Evolutionary conservation across 495 filamentous ascomycete genomes (phyloP), one percentile per base, ranked within the genome.

Genomic region (Penicillium robsamsonii): DNA sequence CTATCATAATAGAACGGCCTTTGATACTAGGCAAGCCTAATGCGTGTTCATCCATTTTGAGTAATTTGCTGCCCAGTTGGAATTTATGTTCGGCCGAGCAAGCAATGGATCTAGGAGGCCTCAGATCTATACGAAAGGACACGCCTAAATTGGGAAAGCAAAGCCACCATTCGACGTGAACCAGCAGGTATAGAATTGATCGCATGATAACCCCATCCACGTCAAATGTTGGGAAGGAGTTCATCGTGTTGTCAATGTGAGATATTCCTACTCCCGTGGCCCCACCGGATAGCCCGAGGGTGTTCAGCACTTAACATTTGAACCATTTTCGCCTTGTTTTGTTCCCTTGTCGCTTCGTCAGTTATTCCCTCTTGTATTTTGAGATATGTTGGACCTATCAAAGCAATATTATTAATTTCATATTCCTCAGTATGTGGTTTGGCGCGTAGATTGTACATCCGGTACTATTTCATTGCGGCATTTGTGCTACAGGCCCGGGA

Each of bases 401-500:
- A 38, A 38, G 0, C 8, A 27, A 30, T 38, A 15, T 50, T 10
- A 11, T 29, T 15, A 27, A 11, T 11, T 12, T 11, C 4, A 15
- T 5, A 35, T 35, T 37, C 13, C 7, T 37, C 35, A 2, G n/a
- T 38, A 38, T 17, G 35, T 38, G 35, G 15, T 38, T 38, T 17
- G 35, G 35, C 35, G 7, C 7, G 35, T 17, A 9, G 7, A 38
- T 38, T 38, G 15, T 17, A 50, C 11, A 50, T 17, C 12, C 15
- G 18, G 11, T 13, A 38, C 9, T 17, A 41, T 25, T 50, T 37
- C 38, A 24, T 15, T 17, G 51, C 29, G 51, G 51, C 42, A 46
- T 54, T 54, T 54, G 42, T 54, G 51, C 51, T 46, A 54, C 41
- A 54, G 42, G 42, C 31, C 31, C 30, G 6, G 49, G 22, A 54